Evolutionary conservation across 2,329 filamentous ascomycete genomes (phyloP), one percentile per base, ranked within the genome.

Genomic region (Aspergillus sp.): DNA sequence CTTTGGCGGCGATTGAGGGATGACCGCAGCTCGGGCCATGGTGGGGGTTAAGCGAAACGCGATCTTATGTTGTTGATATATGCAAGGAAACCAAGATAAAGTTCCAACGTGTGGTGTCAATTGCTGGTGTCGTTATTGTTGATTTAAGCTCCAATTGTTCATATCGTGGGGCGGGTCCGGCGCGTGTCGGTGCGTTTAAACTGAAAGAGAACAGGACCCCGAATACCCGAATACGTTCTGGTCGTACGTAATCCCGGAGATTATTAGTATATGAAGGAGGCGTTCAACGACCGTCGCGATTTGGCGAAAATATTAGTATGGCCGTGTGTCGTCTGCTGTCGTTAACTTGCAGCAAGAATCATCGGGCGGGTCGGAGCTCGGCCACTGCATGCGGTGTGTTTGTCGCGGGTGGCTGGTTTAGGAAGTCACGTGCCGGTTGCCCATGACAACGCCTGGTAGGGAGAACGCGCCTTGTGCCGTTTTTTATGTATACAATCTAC

Each of bases 11-110:
- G 60, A 62, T n/a, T 56, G 52, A 15, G 66, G 66, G 19, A 68
- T 68, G 35, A 66, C 57, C 40, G 66, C 66, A 46, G 66, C 66
- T 52, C 66, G 64, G 54, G 66, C 66, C 66, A 68, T 68, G 43
- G 7, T 62, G 37, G 9, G 9, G 19, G 17, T 23, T 23, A 3
- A 14, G n/a, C n/a, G 25, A 45, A 14, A 19, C 15, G 27, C 40
- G 23, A 12, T 7, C 31, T 19, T 7, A 21, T 14, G 23, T 27
- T 47, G 25, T n/a, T 19, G 4, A 27, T 35, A n/a, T 17, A 35
- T n/a, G 2, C 19, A 41, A 37, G 35, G 12, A 37, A 37, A n/a
- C 35, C 35, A 37, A 14, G 14, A 15, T 37, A n/a, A 37, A 14
- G 35, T 37, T 31, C 27, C 3, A 31, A 11, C 4, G 14, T 37